phyloP scores from a whole-genome alignment of 345 rosid species.

The Eucalyptus marginata region DNA sequence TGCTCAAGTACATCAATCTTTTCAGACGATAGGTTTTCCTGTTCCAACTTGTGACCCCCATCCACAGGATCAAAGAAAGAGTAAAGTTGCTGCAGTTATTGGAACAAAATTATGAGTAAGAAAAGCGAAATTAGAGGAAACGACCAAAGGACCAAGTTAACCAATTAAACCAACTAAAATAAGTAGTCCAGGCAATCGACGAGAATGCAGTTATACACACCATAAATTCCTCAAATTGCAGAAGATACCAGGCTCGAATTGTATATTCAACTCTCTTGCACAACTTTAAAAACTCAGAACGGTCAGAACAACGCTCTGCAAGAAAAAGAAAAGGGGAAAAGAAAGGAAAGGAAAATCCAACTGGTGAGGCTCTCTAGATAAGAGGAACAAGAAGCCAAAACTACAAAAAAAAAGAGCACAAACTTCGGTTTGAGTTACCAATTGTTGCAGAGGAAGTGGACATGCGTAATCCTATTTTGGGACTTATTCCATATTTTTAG shows the following conservation, averaged over 20 bases:
- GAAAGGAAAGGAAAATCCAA: neutral
- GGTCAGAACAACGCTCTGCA: slow-evolving; percentile 57
- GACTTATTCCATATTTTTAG: no score
- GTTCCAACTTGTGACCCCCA: slow-evolving; percentile 70
- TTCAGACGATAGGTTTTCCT: slow-evolving; percentile 25
- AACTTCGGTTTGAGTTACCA: neutral
- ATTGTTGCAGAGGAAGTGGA: neutral
- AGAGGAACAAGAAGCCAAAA: neutral
- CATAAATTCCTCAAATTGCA: slow-evolving; percentile 93
- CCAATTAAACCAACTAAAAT: neutral
- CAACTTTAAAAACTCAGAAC: slow-evolving; percentile 79
- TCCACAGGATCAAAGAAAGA: slow-evolving; percentile 81
- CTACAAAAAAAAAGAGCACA: neutral
- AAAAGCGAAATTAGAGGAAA: neutral
- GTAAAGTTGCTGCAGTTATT: slow-evolving; percentile 63
- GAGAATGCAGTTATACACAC: slow-evolving; percentile 6
- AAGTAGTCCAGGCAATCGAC: neutral
- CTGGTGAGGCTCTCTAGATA: neutral
- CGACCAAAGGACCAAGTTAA: neutral
- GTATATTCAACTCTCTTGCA: slow-evolving; percentile 93
- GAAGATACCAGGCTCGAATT: slow-evolving; percentile 89
- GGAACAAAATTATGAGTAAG: neutral
- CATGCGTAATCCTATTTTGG: neutral
- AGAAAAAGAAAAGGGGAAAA: neutral
- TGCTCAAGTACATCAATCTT: slow-evolving; percentile 78